Conservation (phyloP, 1,284 basidiomycete species). For the Naganishia sp. region DNA sequence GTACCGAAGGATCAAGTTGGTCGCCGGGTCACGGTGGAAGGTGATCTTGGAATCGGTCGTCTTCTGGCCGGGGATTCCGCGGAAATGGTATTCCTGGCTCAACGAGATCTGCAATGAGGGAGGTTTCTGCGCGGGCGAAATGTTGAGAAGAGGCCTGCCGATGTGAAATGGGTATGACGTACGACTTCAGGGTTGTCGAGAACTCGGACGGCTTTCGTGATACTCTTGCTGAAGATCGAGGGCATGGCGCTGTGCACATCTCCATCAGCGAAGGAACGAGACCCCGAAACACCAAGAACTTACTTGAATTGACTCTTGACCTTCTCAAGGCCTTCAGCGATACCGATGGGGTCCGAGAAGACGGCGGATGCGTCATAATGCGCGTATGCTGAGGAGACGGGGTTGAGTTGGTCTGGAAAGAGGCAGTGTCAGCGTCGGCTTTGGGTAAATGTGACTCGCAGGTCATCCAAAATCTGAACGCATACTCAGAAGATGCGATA, state of each 20-base stretch:
- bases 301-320: slow-evolving; percentile 47
- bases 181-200: slow-evolving; percentile 46
- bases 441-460: too few relatives aligned
- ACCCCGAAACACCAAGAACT: background rate
- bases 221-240: slow-evolving; percentile 39
- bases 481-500: too few relatives aligned
- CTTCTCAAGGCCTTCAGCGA: slow-evolving; percentile 42
- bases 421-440: background rate
- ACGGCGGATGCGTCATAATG: slow-evolving; percentile 39
- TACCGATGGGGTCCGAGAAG: slow-evolving; percentile 46
- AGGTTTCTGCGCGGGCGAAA: slow-evolving; percentile 37
- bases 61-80: slow-evolving; percentile 36
- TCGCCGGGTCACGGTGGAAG: slow-evolving; percentile 43
- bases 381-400: slow-evolving; percentile 42
- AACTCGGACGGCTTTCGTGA: slow-evolving; percentile 39
- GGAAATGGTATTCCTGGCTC: slow-evolving; percentile 43
- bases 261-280: background rate
- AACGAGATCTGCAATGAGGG: slow-evolving; percentile 46
- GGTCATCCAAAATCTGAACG: too few relatives aligned
- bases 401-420: slow-evolving; percentile 43
- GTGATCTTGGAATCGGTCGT: slow-evolving; percentile 44
- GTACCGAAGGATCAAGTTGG: slow-evolving; percentile 41
- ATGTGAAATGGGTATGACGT: slow-evolving; percentile 21
- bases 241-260: slow-evolving; percentile 39
- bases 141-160: too few relatives aligned